Evolutionary conservation across 2,329 filamentous ascomycete genomes (phyloP), one percentile per base, ranked within the genome.

Genomic region (Rosellinia necatrix): DNA sequence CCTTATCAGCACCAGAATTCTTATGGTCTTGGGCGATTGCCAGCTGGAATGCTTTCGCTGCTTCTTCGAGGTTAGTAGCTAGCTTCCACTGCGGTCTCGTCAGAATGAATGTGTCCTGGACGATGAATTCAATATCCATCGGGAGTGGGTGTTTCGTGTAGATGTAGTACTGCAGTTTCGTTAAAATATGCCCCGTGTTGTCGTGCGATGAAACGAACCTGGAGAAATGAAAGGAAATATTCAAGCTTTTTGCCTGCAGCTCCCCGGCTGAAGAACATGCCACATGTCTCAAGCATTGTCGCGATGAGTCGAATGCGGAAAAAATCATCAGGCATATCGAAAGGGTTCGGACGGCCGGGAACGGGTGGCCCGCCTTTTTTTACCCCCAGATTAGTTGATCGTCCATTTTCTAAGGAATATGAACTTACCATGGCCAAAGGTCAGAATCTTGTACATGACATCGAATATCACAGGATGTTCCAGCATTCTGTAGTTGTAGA

Each of bases 401-500:
- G 21, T 32, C 30, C n/a, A 15, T 1, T 21, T 19, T 25, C 22
- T 10, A 34, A 40, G 46, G 43, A 3, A 1, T 37, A 38, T 40
- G 1, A 22, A 72, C 80, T 71, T 70, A 82, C 83, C 86, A 72
- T 97, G 91, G 22, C 93, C 94, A 71, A 96, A 96, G 6, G 91
- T 96, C 71, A 97, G 82, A 65, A 99, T 89, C 69, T 91, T 92
- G 78, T 97, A 99, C 74, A 99, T 82, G 1, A 89, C 91, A 69
- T 99, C 94, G 67, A 99, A 99, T 48, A 99, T 89, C 21, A 97
- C 89, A 0, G 91, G 90, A 38, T 96, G 94, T 72, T 99, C 94
- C 32, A 99, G 83, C 84, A 99, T 91, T 54, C 94, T 90, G 71
- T 97, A 99, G 68, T 97, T 96, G 77, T 99, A 99, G 8, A 99